Evolutionary conservation across 192 early-diverging fungal genomes (phyloP).

Genomic region (Umbelopsis ramanniana): DNA sequence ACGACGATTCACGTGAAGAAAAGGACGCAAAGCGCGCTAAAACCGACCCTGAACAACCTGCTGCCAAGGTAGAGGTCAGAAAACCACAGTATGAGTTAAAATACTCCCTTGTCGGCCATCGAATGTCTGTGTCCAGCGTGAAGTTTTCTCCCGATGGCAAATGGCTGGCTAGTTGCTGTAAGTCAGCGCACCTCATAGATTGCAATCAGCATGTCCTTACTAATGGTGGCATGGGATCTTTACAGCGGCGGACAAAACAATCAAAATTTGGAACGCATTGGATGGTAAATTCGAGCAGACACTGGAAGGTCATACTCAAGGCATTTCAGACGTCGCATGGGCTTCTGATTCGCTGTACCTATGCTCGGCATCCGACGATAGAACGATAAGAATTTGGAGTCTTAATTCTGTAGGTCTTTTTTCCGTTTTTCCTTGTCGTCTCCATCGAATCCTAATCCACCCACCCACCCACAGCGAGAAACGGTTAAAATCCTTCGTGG

Average conservation of each 20-base stretch:
- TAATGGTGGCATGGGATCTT: neutral
- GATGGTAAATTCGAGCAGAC: constrained; percentile 86
- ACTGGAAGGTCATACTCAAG: constrained; percentile 87
- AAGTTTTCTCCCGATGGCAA: constrained; percentile 99
- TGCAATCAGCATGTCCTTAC: neutral
- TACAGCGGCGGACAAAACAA: constrained; percentile 91
- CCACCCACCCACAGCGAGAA: constrained; percentile 47
- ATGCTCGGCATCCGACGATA: constrained; percentile 95
- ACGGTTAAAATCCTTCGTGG: constrained; percentile 82
- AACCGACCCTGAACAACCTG: constrained; percentile 29
- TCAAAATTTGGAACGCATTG: constrained; percentile 91
- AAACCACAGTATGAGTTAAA: constrained; percentile 86
- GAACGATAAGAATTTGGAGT: constrained; percentile 92
- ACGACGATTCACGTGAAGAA: constrained; percentile 18
- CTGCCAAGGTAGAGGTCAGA: constrained; percentile 33
- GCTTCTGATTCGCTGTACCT: constrained; percentile 87
- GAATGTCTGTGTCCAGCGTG: constrained; percentile 91
- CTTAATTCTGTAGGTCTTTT: constrained; percentile 64
- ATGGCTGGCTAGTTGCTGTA: constrained; percentile 92
- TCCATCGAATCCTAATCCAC: no score
- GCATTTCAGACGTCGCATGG: constrained; percentile 98
- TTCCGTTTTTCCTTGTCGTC: no score
- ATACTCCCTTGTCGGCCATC: constrained; percentile 91
- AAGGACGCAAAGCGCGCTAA: constrained; percentile 24
- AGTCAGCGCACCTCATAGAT: constrained; percentile 34